Evolutionary conservation across 2,329 filamentous ascomycete species (phyloP), one percentile per base, ranked within the genome.

Genomic region (Sarocladium oryzae): DNA sequence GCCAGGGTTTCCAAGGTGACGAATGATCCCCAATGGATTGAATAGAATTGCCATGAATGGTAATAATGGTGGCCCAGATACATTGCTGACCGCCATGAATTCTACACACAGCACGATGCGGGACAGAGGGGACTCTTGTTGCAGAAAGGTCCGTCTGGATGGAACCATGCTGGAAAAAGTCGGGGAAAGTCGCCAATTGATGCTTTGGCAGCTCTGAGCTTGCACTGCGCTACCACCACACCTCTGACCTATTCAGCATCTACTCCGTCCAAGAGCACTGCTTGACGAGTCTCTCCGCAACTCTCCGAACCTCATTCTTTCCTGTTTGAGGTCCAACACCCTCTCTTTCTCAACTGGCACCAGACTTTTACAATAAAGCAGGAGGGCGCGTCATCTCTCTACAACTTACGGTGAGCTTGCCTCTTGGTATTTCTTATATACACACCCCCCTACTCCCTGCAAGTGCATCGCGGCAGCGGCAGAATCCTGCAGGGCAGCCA

Each of bases 401-500:
- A n/a, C n/a, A 37, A 20, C 6, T 30, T 30, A 30, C 28, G 28
- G 28, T 13, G 28, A 30, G 28, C 7, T n/a, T n/a, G n/a, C n/a
- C n/a, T n/a, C n/a, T n/a, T n/a, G n/a, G n/a, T n/a, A 30, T 30
- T 30, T 30, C 28, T 7, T 41, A 9, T 41, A 8, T 18, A 24
- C 37, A 41, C 37, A 10, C 37, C 10, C 20, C 20, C 37, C 20
- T 32, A 4, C n/a, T 26, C 43, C 28, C 43, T 48, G 43, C 16
- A 18, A 48, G 43, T 30, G n/a, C 43, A 11, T 32, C 43, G 43
- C 43, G 43, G 43, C 26, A 48, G 18, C 43, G 46, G 46, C 46
- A 49, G 30, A 36, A 49, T 36, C 46, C 46, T 49, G 46, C 46
- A 49, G 46, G 46, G 46, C 33, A 15, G 16, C 33, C 15, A 9